Conservation (phyloP, 2,329 filamentous ascomycete genomes). For the Epichloe gansuensis region DNA sequence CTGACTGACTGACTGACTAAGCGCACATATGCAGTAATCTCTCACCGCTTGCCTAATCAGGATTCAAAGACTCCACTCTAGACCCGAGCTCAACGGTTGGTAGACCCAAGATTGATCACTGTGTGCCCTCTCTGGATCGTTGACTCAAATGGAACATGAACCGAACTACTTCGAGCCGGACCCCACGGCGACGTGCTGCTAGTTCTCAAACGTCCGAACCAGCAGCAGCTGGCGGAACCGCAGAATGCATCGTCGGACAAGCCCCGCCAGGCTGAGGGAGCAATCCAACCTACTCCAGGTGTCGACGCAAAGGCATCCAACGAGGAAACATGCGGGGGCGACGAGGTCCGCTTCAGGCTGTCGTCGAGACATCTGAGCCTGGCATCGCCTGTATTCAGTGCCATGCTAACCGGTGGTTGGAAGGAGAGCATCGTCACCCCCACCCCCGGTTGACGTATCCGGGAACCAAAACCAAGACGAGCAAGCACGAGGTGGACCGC, state of each 20-base stretch:
- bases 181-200: not conserved
- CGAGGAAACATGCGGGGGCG: no score
- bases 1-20: no score
- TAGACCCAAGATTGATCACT: no score
- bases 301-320: not conserved
- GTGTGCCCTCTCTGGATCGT: no score
- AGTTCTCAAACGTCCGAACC: not conserved
- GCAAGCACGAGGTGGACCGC: not conserved
- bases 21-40: no score
- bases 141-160: not conserved
- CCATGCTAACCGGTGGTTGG: conserved; percentile 6
- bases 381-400: conserved; percentile 16
- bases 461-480: not conserved
- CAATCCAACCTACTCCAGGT: not conserved
- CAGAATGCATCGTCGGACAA: no score
- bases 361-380: conserved; percentile 25
- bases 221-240: not conserved
- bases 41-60: no score
- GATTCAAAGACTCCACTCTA: no score
- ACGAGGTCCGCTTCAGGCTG: conserved; percentile 8
- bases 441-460: not conserved
- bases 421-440: conserved; percentile 12
- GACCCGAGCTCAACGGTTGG: no score
- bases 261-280: not conserved
- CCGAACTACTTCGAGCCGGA: not conserved